Base-by-base conservation (phyloP, 768 basidiomycete species). In the Floccularia luteovirens region DNA sequence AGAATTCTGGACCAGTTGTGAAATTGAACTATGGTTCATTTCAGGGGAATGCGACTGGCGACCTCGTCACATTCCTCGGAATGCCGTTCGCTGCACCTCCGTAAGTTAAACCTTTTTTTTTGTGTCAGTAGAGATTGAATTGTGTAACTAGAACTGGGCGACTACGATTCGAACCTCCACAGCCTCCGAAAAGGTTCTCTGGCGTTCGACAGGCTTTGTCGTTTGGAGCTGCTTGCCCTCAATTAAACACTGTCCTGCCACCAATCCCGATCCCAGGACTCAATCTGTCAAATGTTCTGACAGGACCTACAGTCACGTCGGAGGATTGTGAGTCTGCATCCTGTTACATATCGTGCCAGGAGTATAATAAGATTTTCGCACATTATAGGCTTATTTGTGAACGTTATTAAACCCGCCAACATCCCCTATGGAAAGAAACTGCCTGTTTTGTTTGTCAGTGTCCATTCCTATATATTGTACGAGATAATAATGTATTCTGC, bases 181-280 rank as follows among this genome's bases (percentile, higher is more conserved):
- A 49, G 13, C 33, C 51, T 13, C 60, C 58, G 7, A 47, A 48
- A 11, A 38, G 53, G 0, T 57, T 66, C 45, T 50, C 39, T 1
- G 63, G 64, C 6, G 47, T 61, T 2, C 53, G 56, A 13, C 49
- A 59, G n/a, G 70, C 64, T 7, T 58, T 55, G 0, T 34, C 42
- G 1, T 67, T 57, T 37, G 66, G 69, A 10, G 45, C 60, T 21
- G 57, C 67, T 2, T 72, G 70, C 39, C 60, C 61, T n/a, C 69
- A 73, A 39, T 67, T 64, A 36, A 33, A 22, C 5, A 14, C 27
- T 8, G 14, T 8, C 27, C 27, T 28, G 14, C n/a, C n/a, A n/a
- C n/a, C n/a, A 28, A 14, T 28, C 2, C 16, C 8, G 16, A 4
- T 8, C 21, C 19, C 17, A 17, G 33, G 33, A 8, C 8, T 34